Evolutionary conservation across 495 filamentous ascomycete species (phyloP), one percentile per base, ranked within the genome.

Genomic region (Penicillium fimorum): DNA sequence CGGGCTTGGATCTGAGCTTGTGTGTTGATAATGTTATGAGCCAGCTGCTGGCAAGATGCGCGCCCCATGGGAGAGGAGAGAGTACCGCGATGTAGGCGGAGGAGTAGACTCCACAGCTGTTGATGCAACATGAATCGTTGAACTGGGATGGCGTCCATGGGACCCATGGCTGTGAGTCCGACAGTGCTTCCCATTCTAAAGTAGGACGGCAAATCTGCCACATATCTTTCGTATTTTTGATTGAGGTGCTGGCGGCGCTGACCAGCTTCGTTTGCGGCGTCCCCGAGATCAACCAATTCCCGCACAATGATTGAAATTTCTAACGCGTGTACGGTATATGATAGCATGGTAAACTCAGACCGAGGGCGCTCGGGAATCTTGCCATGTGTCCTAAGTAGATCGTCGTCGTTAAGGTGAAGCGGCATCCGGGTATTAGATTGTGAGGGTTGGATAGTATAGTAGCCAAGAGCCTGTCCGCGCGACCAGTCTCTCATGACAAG

Each of bases 121-220:
- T 71, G 69, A 57, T 71, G 66, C 32, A 71, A 44, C 64, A 71
- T 64, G 57, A 55, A 71, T 59, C 62, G 60, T 4, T 70, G 64
- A 11, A 68, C 60, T 42, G 67, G 64, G 29, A 68, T 63, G 4
- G 66, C 69, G 17, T 57, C 64, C 57, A 62, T 25, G 32, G 58
- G 62, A 35, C 62, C 66, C 20, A 27, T 48, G 15, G 57, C 56
- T 29, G 42, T 58, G 13, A 69, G 60, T 40, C 64, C 69, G 22
- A 56, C 33, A 0, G 50, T 61, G 41, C 62, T 71, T 47, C 60
- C 69, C 15, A 66, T 20, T 54, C 56, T 44, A 47, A 71, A 71
- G 45, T 68, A 42, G 1, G 58, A 53, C 5, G 69, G 69, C 27
- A 71, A 55, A 2, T 29, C 47, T 30, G 62, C 20, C 40, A 70